Conservation (phyloP, 108 stramenopile species). For the Bacterosira constricta region DNA sequence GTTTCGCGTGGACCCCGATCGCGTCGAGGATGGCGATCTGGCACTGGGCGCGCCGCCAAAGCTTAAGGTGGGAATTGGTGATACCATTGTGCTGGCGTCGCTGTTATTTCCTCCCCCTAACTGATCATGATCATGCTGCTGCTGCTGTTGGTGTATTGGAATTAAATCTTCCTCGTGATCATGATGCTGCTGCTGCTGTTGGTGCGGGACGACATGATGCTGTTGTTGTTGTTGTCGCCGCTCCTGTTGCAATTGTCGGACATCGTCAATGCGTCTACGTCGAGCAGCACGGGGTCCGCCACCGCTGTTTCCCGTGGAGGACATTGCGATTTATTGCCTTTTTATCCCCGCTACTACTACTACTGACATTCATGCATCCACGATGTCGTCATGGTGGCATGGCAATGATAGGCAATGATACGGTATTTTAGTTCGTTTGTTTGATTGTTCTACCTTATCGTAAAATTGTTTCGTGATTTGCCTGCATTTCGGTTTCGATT, state of each 20-base stretch:
- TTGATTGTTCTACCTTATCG: no score
- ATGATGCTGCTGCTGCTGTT: neutral
- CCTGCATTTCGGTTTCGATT: no score
- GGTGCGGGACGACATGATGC: neutral
- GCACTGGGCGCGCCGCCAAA: neutral
- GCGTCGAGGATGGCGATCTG: slow-evolving; percentile 2
- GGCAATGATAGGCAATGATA: neutral
- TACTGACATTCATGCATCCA: neutral
- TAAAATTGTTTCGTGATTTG: no score
- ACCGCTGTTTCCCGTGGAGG: neutral
- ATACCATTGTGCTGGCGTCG: slow-evolving; percentile 5
- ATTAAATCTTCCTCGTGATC: neutral
- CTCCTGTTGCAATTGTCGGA: neutral
- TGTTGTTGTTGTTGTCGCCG: neutral
- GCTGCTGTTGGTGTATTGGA: slow-evolving; percentile 3
- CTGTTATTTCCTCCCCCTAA: neutral
- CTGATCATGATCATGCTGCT: no score
- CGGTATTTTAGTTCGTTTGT: neutral
- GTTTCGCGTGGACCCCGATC: neutral
- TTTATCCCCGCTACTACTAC: neutral
- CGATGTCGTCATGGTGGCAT: neutral
- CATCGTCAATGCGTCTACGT: neutral
- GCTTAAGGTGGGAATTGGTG: neutral
- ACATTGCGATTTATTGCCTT: no score
- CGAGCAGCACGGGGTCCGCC: neutral